Conservation (phyloP, 495 filamentous ascomycete species). For the Tetracladium setigerum region DNA sequence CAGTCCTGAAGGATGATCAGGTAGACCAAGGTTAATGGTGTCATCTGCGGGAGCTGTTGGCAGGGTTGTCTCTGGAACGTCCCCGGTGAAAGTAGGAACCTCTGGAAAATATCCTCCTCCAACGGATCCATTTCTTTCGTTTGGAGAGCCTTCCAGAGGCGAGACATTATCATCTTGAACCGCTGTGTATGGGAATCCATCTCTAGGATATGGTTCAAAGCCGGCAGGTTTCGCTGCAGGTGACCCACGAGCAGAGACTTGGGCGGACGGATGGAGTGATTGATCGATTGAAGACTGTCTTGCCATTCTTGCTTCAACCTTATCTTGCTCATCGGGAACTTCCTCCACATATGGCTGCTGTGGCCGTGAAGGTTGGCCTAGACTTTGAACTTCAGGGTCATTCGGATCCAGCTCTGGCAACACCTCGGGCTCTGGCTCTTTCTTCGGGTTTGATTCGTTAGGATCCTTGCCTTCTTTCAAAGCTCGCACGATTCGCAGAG, state of each 20-base stretch:
- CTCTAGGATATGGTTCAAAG: conserved; percentile 15
- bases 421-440: conserved; percentile 36
- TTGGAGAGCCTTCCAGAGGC: conserved; percentile 26
- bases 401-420: conserved; percentile 41
- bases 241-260: conserved; percentile 22
- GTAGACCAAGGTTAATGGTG: conserved; percentile 12
- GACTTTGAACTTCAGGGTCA: conserved; percentile 55
- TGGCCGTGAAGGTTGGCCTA: conserved; percentile 30
- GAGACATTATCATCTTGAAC: conserved; percentile 28
- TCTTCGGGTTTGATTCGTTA: conserved; percentile 77
- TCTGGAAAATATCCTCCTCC: conserved; percentile 49
- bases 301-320: conserved; percentile 26
- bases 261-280: conserved; percentile 43
- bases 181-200: conserved; percentile 19
- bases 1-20: conserved; percentile 21
- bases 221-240: conserved; percentile 8
- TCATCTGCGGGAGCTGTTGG: conserved; percentile 19
- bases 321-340: conserved; percentile 36
- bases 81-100: conserved; percentile 31
- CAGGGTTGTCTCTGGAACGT: conserved; percentile 6
- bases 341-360: conserved; percentile 52
- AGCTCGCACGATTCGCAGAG: conserved; percentile 81
- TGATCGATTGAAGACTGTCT: conserved; percentile 35
- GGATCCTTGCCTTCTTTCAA: conserved; percentile 88
- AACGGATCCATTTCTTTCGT: conserved; percentile 28